These are phyloP conservation scores for Emergomyces africanus DNA, from an alignment of 2,329 filamentous ascomycete species.

Conservation along the genomic window DNA sequence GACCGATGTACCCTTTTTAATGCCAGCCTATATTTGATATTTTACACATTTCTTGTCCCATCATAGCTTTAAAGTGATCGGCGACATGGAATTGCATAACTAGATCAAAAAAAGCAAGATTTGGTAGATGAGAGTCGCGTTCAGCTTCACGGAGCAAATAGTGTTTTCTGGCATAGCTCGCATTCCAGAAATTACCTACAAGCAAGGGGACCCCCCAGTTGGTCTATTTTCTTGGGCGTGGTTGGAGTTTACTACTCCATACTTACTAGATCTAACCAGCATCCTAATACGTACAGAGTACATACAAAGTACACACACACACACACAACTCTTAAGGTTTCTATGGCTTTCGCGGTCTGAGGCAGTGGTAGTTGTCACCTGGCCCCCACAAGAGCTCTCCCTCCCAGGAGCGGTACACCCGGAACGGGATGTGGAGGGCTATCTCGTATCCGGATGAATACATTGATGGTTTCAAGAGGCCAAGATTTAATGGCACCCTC, in stretches of 20 bases:
- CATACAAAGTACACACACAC: background rate
- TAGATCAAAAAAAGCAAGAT: background rate
- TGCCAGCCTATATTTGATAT: background rate
- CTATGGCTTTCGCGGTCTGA: background rate
- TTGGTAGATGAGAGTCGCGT: background rate
- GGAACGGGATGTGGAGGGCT: background rate
- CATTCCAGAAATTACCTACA: background rate
- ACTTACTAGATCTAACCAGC: too few relatives aligned
- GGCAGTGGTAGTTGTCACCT: background rate
- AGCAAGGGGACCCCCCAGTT: background rate
- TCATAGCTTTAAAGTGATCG: conserved; percentile 3
- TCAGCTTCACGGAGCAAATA: background rate
- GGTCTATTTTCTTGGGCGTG: background rate
- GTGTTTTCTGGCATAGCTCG: background rate
- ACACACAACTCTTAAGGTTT: background rate
- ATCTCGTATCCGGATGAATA: background rate
- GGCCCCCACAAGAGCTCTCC: background rate
- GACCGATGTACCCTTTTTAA: too few relatives aligned
- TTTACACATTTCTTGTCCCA: background rate
- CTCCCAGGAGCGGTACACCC: background rate
- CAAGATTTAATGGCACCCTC: background rate
- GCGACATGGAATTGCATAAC: conserved; percentile 2
- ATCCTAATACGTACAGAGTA: background rate
- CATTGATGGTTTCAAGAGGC: background rate
- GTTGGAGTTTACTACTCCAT: background rate